These are phyloP conservation scores for Jaltomata sinuosa DNA, from an alignment of 257 asterid genomes.

Conservation along the genomic window DNA sequence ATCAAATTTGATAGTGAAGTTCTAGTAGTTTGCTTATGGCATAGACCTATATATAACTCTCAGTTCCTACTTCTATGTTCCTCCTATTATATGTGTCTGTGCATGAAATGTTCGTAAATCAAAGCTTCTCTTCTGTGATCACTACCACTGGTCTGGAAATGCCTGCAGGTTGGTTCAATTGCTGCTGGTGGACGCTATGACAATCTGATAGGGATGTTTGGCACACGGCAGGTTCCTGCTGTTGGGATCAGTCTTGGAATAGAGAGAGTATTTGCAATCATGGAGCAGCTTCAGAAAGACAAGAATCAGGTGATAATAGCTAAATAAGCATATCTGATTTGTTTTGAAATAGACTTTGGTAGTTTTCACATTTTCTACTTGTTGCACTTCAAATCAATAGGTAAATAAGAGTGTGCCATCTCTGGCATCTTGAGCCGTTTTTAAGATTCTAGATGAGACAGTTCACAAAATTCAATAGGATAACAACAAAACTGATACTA, in stretches of 20 bases:
- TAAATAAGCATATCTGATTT: background rate
- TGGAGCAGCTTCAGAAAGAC: conserved; percentile 74
- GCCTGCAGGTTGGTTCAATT: conserved; percentile 82
- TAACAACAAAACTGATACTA: background rate
- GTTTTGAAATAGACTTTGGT: background rate
- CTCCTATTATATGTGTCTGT: background rate
- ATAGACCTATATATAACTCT: background rate
- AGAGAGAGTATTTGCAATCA: conserved; percentile 80
- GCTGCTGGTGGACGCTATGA: conserved; percentile 99
- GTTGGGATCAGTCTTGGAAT: conserved; percentile 95
- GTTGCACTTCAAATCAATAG: background rate
- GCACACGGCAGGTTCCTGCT: conserved; percentile 85
- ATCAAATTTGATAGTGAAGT: background rate
- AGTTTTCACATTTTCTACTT: background rate
- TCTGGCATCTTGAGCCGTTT: background rate
- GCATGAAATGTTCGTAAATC: background rate
- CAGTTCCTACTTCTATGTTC: background rate
- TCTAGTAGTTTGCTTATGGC: background rate
- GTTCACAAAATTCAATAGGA: background rate
- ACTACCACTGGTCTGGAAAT: background rate
- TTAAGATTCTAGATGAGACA: background rate
- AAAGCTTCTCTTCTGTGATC: background rate
- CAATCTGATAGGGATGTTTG: conserved; percentile 79
- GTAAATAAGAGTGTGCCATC: background rate
- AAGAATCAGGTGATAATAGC: conserved; percentile 44